Evolutionary conservation across 176 grass and related monocot species (phyloP), one percentile per base, ranked within the genome.

Genomic region (Phoenix dactylifera): DNA sequence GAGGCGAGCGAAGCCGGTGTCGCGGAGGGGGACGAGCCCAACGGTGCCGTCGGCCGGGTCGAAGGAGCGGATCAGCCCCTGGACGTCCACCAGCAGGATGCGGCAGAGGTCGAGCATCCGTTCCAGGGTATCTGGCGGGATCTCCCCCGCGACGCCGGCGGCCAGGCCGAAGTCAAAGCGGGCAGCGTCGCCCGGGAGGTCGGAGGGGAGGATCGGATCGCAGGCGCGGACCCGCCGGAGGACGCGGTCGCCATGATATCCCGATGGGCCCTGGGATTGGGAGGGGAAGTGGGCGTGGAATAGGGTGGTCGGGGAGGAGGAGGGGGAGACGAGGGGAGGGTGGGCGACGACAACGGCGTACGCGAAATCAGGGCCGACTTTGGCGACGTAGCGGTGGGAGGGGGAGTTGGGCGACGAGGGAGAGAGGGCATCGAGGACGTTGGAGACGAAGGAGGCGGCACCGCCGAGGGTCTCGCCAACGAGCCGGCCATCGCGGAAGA

Each of bases 41-140:
- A 92, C 87, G 4, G 82, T 66, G 6, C 85, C 85, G 54, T 75
- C 75, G 14, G 5, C 53, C 20, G 85, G 80, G 6, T 88, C 79
- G 76, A 98, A 98, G 44, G 79, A 67, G 30, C 93, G 87, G 74
- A 98, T 98, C 66, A 92, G 56, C 26, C 87, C 87, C 79, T 98
- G 93, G 68, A 77, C 87, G 63, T 97, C 93, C 28, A 98, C 93
- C 60, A 98, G 82, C 50, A 91, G 84, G 23, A 73, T 63, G 74
- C 63, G 59, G 78, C 93, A 98, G 30, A 91, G 75, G 50, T 76
- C 69, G 24, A 92, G 60, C 79, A 98, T 92, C 32, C 66, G 70
- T 20, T 69, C 76, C 17, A 98, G 84, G 44, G 93, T 98, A 69
- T 91, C 84, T 3, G 80, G 73, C 1, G 74, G 54, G 39, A 98